phyloP scores from a whole-genome alignment of 495 filamentous ascomycete genomes.

The Penicillium psychrofluorescens region DNA sequence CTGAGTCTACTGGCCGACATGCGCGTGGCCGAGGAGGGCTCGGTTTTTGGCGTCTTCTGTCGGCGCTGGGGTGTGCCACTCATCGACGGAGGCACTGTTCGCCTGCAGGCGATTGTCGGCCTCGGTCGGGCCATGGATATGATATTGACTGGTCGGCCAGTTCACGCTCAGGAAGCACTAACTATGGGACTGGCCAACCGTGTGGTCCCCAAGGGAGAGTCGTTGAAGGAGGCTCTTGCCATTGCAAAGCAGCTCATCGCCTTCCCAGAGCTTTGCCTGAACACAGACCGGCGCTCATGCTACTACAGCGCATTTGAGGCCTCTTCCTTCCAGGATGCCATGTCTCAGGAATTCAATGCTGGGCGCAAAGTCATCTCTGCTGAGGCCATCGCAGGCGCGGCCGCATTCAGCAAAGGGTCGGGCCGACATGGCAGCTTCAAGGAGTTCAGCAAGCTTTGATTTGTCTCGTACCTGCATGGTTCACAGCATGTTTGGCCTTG shows the following conservation, averaged over 20 bases:
- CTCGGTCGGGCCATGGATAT: conserved; percentile 43
- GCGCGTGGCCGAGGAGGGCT: conserved; percentile 39
- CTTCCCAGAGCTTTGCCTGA: conserved; percentile 42
- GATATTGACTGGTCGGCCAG: conserved; percentile 41
- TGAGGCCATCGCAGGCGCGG: conserved; percentile 36
- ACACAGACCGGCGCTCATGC: conserved; percentile 26
- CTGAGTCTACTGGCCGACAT: conserved; percentile 40
- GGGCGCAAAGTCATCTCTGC: conserved; percentile 26
- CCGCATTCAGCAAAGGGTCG: conserved; percentile 30
- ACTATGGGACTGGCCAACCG: conserved; percentile 42
- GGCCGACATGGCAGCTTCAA: conserved; percentile 38
- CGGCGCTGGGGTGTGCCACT: conserved; percentile 42
- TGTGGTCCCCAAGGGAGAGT: conserved; percentile 38
- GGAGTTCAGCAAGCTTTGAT: conserved; percentile 11
- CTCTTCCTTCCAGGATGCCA: conserved; percentile 33
- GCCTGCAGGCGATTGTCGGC: conserved; percentile 40
- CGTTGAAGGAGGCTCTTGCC: conserved; percentile 31
- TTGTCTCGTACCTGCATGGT: not conserved
- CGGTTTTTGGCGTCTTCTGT: conserved; percentile 43
- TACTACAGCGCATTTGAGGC: conserved; percentile 41
- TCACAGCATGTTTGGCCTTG: not conserved
- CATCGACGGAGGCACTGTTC: conserved; percentile 43
- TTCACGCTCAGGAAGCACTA: conserved; percentile 37
- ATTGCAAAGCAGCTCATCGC: conserved; percentile 33
- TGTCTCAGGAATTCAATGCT: conserved; percentile 33